Evolutionary conservation across 345 rosid species (phyloP), one percentile per base, ranked within the genome.

Genomic region (Euphorbia peplus): DNA sequence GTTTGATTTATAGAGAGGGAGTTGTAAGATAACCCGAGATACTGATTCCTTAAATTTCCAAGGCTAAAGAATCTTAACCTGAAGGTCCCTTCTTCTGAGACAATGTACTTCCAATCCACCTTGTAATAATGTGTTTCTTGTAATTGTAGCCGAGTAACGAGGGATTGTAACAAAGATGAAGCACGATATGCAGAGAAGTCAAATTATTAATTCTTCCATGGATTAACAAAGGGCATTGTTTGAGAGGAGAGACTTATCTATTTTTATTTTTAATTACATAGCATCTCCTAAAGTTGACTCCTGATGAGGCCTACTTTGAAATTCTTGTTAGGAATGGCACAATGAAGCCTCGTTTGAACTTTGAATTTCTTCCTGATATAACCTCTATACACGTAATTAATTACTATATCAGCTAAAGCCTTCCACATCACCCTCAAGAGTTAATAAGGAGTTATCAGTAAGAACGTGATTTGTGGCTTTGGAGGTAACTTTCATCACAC

Each of bases 1-100:
- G n/a, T n/a, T 15, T 30, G 22, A 66, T 30, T 1, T 4, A 13
- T 39, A 39, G 5, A n/a, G 4, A n/a, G 28, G 56, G 13, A 5
- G 63, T 65, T 70, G 68, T 76, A 78, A 74, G 67, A 78, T 62
- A 82, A 73, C 18, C 81, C 83, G 46, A 75, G 64, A 70, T 76
- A 79, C 37, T 32, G 16, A 44, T 62, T 68, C 11, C 46, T 25
- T 28, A 57, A 41, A 60, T 32, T 19, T 1, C 42, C 30, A 29
- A 67, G 67, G 62, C 70, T 73, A 19, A 73, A 66, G 54, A 73
- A 73, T 72, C 70, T 60, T 8, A 73, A 26, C 41, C 4, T 39
- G 67, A 66, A 66, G 42, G 42, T 39, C 8, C 1, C 42, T 39
- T 39, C 42, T 39, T 39, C 42, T 5, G 42, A 39, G 42, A 39